phyloP scores from a whole-genome alignment of 1,284 basidiomycete genomes.

The Austroboletus niveus region DNA sequence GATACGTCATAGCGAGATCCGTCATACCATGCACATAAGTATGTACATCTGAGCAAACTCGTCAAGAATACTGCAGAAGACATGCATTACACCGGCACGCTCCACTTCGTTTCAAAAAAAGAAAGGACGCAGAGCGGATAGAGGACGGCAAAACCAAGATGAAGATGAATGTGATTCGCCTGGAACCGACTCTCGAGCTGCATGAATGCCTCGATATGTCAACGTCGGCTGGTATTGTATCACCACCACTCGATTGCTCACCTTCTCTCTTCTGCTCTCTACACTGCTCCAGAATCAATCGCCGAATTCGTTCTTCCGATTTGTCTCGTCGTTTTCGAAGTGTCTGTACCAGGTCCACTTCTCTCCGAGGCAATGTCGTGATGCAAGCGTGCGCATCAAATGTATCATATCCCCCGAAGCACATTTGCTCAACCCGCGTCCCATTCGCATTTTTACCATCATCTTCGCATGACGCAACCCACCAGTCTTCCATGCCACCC shows the following conservation, averaged over 20 bases:
- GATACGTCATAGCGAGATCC: no score
- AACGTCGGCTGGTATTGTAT: not conserved
- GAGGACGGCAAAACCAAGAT: no score
- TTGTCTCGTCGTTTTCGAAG: slow-evolving; percentile 16
- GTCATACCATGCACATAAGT: no score
- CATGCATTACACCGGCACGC: no score
- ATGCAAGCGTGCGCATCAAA: slow-evolving; percentile 31
- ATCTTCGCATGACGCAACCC: slow-evolving; percentile 9
- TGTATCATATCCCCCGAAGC: slow-evolving; percentile 1
- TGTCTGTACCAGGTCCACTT: slow-evolving; percentile 7
- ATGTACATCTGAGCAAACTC: no score
- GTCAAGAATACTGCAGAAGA: no score
- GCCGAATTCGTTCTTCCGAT: slow-evolving; percentile 16
- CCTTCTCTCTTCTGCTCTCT: slow-evolving; percentile 9
- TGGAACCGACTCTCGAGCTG: not conserved
- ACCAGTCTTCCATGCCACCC: slow-evolving; percentile 29
- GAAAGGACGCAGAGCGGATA: no score
- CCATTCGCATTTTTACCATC: slow-evolving; percentile 23
- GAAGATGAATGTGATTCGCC: not conserved
- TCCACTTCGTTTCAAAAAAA: no score
- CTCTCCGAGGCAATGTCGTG: slow-evolving; percentile 22
- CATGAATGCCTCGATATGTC: slow-evolving; percentile 2
- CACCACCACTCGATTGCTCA: slow-evolving; percentile 2
- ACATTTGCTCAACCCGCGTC: slow-evolving; percentile 12
- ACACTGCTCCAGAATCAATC: slow-evolving; percentile 17